Evolutionary conservation across 257 asterid genomes (phyloP).

Genomic region (Ilex asprella): DNA sequence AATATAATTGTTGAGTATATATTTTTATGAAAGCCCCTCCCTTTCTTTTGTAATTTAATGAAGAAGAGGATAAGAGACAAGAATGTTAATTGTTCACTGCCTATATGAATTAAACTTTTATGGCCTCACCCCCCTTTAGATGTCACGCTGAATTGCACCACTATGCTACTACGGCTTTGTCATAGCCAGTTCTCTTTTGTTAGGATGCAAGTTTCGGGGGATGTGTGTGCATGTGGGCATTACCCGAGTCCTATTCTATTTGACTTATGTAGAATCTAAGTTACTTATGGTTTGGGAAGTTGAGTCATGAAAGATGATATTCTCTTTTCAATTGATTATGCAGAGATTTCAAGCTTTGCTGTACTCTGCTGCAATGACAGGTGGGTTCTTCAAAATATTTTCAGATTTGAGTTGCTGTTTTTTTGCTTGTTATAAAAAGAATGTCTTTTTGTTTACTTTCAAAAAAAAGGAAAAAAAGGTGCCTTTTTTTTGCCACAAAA

Average conservation of each 20-base stretch:
- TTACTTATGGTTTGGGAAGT: not conserved
- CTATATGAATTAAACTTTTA: too few relatives aligned
- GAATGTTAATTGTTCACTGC: too few relatives aligned
- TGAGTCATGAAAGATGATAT: constrained; percentile 1
- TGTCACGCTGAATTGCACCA: not conserved
- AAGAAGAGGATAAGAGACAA: too few relatives aligned
- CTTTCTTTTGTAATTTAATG: too few relatives aligned
- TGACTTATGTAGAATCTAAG: constrained; percentile 5
- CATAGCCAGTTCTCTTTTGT: not conserved
- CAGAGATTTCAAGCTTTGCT: constrained; percentile 58
- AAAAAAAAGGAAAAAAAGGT: too few relatives aligned
- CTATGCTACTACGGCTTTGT: not conserved
- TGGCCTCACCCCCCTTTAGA: not conserved
- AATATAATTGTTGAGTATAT: too few relatives aligned
- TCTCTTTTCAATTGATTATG: constrained; percentile 15
- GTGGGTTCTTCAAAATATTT: constrained; percentile 19
- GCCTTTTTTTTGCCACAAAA: too few relatives aligned
- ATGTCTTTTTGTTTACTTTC: not conserved
- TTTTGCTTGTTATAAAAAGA: not conserved
- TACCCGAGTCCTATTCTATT: not conserved
- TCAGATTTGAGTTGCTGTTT: not conserved
- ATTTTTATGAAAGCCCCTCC: too few relatives aligned
- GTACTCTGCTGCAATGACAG: constrained; percentile 57
- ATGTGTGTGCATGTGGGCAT: not conserved
- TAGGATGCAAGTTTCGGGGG: too few relatives aligned